Evolutionary conservation across 148 eudicot species (phyloP).

Genomic region (Gaultheria prostrata): DNA sequence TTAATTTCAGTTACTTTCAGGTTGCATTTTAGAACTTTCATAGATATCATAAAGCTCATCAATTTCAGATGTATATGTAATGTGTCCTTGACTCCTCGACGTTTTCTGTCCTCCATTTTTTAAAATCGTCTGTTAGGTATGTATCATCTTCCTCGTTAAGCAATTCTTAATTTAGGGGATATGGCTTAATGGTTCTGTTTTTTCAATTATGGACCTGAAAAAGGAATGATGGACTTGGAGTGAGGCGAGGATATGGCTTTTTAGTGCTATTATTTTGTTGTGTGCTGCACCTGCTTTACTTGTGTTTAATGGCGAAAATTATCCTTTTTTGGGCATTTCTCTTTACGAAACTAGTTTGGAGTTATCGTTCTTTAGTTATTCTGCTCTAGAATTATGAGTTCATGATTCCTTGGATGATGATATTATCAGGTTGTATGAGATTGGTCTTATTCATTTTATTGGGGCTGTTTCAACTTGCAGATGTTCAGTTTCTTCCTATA

Average conservation of each 20-base stretch:
- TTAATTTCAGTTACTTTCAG: too few relatives aligned
- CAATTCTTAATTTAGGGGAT: neutral
- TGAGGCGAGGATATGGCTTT: neutral
- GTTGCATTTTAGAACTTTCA: too few relatives aligned
- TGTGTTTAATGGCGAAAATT: neutral
- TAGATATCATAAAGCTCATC: too few relatives aligned
- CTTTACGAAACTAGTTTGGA: neutral
- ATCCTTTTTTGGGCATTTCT: neutral
- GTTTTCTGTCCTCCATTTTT: neutral
- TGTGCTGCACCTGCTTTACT: neutral
- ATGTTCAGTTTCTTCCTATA: conserved; percentile 87
- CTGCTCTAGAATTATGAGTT: neutral
- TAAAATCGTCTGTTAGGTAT: neutral
- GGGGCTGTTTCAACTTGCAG: conserved; percentile 39
- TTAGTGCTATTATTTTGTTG: neutral
- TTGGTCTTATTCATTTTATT: neutral
- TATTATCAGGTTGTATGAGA: neutral
- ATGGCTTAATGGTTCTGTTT: neutral
- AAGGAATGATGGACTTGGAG: neutral
- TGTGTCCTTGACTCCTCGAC: neutral
- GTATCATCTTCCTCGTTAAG: neutral
- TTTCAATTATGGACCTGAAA: neutral
- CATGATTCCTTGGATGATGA: neutral
- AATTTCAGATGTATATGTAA: neutral
- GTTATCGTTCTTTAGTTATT: neutral